Evolutionary conservation across 2,329 filamentous ascomycete genomes (phyloP), one percentile per base, ranked within the genome.

Genomic region (Beauveria medogensis): DNA sequence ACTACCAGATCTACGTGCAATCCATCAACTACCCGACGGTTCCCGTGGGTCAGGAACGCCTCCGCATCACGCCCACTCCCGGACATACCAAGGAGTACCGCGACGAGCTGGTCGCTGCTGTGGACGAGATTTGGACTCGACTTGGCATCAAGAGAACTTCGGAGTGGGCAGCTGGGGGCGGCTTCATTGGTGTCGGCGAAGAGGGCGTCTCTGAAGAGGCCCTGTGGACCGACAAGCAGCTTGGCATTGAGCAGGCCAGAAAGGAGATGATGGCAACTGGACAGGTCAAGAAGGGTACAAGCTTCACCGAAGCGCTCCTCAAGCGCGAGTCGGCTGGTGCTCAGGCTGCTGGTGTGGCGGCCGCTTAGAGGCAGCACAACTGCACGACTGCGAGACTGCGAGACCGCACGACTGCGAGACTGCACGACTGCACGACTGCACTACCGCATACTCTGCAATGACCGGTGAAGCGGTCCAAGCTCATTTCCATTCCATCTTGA

Each of bases 1-100:
- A 96, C 67, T 90, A 96, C 79, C 85, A 87, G 64, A 97, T 99
- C 72, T 99, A 99, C 72, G 94, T 99, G 28, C 94, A 99, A 77
- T 92, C 91, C 60, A 97, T 99, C 82, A 99, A 99, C 79, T 97
- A 97, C 77, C 94, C 94, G 2, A 99, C 94, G 56, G 94, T 99
- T 3, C 94, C 94, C 2, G 91, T 96, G 7, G 94, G 94, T n/a
- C 92, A 99, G 79, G 94, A 99, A 76, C 88, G 94, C 62, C 87
- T 99, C 61, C 89, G 94, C 66, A 91, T 99, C 74, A 99, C 94
- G 2, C 94, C 94, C 0, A 99, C 94, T 1, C 94, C 94, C 0
- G 94, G 94, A 48, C 94, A 99, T 74, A 85, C 84, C 60, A 89
- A 89, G 75, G 85, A 90, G 67, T 91, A 90, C 77, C 91, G 92